A percentile compares a stretch with the other conserved stretches of the same genome.
Evolutionary conservation across 306 rosid genomes (phyloP).

Genomic region (Abrus precatorius): DNA sequence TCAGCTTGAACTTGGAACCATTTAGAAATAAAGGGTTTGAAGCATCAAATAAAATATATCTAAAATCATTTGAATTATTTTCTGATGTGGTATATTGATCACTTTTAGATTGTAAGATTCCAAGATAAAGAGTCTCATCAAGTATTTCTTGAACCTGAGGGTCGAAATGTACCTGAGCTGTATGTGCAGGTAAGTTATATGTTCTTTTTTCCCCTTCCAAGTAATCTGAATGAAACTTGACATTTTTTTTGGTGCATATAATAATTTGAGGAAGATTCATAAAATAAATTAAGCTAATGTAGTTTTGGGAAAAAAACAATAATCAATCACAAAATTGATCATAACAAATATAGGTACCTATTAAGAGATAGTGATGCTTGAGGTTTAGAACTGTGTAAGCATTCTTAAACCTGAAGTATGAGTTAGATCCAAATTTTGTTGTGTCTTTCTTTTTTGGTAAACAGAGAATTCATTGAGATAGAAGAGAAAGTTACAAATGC

Average conservation of each 20-base stretch:
- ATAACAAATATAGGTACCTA: not conserved
- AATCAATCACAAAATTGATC: constrained; percentile 22
- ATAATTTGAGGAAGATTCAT: constrained; percentile 27
- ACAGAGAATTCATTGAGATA: not conserved
- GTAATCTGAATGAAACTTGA: constrained; percentile 16
- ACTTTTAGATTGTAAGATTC: constrained; percentile 82
- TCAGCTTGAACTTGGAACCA: not conserved
- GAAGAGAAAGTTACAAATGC: not conserved
- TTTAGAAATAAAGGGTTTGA: constrained; percentile 38
- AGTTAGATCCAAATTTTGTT: constrained; percentile 31
- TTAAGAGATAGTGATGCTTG: constrained; percentile 30
- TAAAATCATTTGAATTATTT: constrained; percentile 33
- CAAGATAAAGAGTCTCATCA: constrained; percentile 97
- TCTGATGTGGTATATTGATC: constrained; percentile 35
- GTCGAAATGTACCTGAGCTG: constrained; percentile 91
- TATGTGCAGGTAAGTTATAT: constrained; percentile 81
- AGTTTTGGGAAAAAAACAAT: constrained; percentile 20
- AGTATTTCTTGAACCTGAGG: constrained; percentile 99
- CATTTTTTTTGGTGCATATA: not conserved
- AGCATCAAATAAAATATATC: constrained; percentile 26
- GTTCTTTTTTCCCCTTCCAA: not conserved
- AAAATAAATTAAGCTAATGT: constrained; percentile 18
- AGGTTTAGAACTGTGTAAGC: constrained; percentile 26
- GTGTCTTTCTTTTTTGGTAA: not conserved
- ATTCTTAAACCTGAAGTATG: constrained; percentile 24